Evolutionary conservation across 139 green algal genomes (phyloP), one percentile per base, ranked within the genome.

Genomic region (Medakamo hakoo): DNA sequence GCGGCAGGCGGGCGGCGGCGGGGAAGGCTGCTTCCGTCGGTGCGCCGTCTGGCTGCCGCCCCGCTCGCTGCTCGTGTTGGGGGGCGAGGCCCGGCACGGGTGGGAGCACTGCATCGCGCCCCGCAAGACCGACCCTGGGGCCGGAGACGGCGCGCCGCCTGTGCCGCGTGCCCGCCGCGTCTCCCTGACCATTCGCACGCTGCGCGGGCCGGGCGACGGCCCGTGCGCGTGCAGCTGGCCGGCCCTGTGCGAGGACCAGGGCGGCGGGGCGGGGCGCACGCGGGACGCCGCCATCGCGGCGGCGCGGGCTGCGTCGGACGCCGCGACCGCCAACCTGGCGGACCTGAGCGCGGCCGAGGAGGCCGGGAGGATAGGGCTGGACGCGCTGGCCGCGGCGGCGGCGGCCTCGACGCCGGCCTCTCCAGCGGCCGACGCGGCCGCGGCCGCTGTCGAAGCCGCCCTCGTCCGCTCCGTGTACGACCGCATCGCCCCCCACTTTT

Each of bases 91-190:
- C 5, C 72, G 92, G 27, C 89, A 87, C 22, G 82, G 72, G 4
- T 97, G 91, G 86, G 74, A 87, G 67, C 91, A 97, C 73, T 95
- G 92, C 84, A 96, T 98, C 30, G 88, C 91, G 0, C 86, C 96
- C 72, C 78, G 90, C 29, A 89, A 90, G 75, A 49, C 65, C 5
- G 88, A 95, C 68, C 19, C 57, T 23, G 68, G 92, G 25, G 66
- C 66, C 23, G 75, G 64, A 5, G 58, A 60, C 27, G 48, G 71
- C 48, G 49, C 68, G 0, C 71, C 82, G 0, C n/a, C n/a, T n/a
- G n/a, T n/a, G n/a, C n/a, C n/a, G 66, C 70, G 0, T 16, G 40
- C 59, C 14, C 71, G 83, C 14, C 71, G 87, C 0, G 75, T 94
- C 4, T 95, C 86, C 5, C 73, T 96, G 49, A 98, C 92, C 0